These are phyloP conservation scores for Inga oerstediana DNA, from an alignment of 306 rosid species.

Conservation along the genomic window DNA sequence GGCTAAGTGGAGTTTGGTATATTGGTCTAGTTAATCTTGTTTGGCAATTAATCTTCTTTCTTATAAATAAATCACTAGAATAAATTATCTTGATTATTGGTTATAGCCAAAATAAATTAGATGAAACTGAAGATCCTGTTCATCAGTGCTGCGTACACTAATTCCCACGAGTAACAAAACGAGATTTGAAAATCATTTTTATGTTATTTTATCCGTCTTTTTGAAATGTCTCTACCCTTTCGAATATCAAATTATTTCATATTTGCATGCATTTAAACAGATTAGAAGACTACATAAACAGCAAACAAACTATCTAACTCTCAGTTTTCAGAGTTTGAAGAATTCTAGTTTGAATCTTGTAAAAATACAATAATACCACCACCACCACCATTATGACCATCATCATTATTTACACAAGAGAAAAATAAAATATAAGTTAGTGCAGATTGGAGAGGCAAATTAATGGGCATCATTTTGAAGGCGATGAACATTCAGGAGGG, in stretches of 20 bases:
- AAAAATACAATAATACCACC: no score
- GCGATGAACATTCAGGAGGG: no score
- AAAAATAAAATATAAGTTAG: no score
- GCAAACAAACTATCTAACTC: not conserved
- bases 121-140: not conserved
- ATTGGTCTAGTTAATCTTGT: no score
- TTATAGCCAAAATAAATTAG: not conserved
- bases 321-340: not conserved
- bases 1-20: no score
- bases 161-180: not conserved
- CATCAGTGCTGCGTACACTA: not conserved
- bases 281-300: not conserved
- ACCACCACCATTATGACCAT: no score
- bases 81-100: not conserved
- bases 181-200: not conserved
- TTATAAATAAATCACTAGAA: not conserved
- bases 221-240: not conserved
- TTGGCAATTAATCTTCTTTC: no score
- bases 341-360: not conserved
- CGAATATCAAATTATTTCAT: not conserved
- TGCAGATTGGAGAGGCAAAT: not conserved
- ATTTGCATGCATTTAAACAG: conserved; percentile 13
- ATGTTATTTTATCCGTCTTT: not conserved
- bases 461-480: no score
- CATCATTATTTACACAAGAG: no score